Percentiles rank a stretch among this genome's conserved stretches.
Evolutionary conservation across 1,284 basidiomycete species (phyloP).

Genomic region (Macrocystidia cucumis): DNA sequence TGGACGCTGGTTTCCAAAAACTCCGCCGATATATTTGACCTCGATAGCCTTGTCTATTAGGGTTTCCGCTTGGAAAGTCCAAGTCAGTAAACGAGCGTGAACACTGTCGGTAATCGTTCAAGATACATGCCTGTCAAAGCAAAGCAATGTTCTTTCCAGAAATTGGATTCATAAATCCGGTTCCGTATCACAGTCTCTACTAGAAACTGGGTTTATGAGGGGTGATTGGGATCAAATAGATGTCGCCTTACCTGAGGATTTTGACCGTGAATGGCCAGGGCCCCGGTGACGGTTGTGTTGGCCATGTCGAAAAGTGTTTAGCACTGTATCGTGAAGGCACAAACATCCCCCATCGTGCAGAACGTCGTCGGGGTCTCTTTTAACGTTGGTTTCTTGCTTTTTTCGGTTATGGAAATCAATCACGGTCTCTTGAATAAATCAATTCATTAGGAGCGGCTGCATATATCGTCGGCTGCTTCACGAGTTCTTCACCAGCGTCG

Average conservation of each 20-base stretch:
- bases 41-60: slow-evolving; percentile 91
- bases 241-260: slow-evolving; percentile 68
- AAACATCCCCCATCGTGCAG: too few relatives aligned
- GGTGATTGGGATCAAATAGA: not conserved
- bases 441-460: too few relatives aligned
- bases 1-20: slow-evolving; percentile 88
- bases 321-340: too few relatives aligned
- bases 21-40: slow-evolving; percentile 83
- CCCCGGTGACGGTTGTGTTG: slow-evolving; percentile 82
- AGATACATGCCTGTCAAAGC: slow-evolving; percentile 68
- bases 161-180: slow-evolving; percentile 92
- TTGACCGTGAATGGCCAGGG: slow-evolving; percentile 85
- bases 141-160: slow-evolving; percentile 98
- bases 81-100: slow-evolving; percentile 1
- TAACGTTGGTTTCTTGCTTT: too few relatives aligned
- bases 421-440: too few relatives aligned
- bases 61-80: slow-evolving; percentile 61
- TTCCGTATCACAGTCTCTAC: slow-evolving; percentile 96
- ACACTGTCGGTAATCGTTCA: not conserved
- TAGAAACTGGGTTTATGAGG: slow-evolving; percentile 75
- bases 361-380: too few relatives aligned
- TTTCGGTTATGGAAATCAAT: too few relatives aligned
- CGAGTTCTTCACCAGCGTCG: too few relatives aligned
- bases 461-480: too few relatives aligned
- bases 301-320: slow-evolving; percentile 50